phyloP scores from a whole-genome alignment of 306 rosid species.

The Inga oerstediana region DNA sequence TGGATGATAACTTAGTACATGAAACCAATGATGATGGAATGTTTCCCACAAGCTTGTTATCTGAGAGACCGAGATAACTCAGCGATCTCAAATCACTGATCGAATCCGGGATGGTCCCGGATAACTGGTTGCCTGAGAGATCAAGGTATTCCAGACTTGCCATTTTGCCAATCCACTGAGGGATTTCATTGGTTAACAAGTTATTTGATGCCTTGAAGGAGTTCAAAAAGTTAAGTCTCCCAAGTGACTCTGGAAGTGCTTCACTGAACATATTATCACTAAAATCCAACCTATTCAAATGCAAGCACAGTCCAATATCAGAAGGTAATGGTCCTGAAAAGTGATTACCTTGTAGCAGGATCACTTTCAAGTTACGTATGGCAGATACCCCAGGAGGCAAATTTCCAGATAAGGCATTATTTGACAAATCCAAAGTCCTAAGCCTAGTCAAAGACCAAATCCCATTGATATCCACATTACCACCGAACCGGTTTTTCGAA shows the following conservation, averaged over 20 bases:
- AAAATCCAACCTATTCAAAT: slow-evolving; percentile 62
- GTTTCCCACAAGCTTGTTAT: slow-evolving; percentile 64
- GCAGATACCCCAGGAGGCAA: slow-evolving; percentile 66
- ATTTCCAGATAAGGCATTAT: slow-evolving; percentile 64
- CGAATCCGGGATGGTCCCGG: slow-evolving; percentile 60
- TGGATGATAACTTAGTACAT: slow-evolving; percentile 51
- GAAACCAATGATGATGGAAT: slow-evolving; percentile 62
- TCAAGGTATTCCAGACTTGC: slow-evolving; percentile 57
- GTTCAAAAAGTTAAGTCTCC: slow-evolving; percentile 49
- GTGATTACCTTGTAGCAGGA: slow-evolving; percentile 54
- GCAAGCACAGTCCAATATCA: slow-evolving; percentile 76
- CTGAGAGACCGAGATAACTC: slow-evolving; percentile 51
- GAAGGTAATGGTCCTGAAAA: slow-evolving; percentile 71
- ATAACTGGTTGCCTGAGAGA: slow-evolving; percentile 64
- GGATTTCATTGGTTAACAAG: slow-evolving; percentile 50
- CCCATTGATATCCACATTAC: slow-evolving; percentile 55
- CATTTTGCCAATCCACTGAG: slow-evolving; percentile 77
- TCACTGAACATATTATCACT: slow-evolving; percentile 62
- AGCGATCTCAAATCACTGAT: slow-evolving; percentile 58
- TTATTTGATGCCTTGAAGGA: slow-evolving; percentile 53
- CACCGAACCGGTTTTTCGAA: slow-evolving; percentile 64
- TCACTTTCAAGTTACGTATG: slow-evolving; percentile 68
- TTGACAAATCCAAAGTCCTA: slow-evolving; percentile 75
- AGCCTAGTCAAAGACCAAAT: slow-evolving; percentile 70
- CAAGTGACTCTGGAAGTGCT: slow-evolving; percentile 55